These are phyloP conservation scores for Pichia gijzeniarum DNA, from an alignment of 805 yeast genomes.

Conservation along the genomic window DNA sequence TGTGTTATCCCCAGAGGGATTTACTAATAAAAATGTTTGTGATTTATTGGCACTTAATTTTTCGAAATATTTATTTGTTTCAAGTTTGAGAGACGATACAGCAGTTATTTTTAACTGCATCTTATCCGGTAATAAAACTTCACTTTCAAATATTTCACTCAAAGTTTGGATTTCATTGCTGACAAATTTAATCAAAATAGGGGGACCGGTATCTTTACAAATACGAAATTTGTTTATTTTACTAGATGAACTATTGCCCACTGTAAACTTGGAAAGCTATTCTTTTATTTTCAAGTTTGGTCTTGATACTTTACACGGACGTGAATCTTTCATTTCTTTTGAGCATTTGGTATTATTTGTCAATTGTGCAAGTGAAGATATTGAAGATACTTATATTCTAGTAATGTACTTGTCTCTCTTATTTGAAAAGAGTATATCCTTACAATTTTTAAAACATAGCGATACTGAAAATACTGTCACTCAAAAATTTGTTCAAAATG, in stretches of 20 bases:
- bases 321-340: background rate
- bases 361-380: background rate
- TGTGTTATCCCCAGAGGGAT: conserved; percentile 20
- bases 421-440: background rate
- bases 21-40: conserved; percentile 17
- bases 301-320: background rate
- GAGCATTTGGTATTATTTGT: background rate
- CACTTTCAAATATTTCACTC: background rate
- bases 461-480: background rate
- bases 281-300: background rate
- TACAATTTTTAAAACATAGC: background rate
- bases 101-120: conserved; percentile 21
- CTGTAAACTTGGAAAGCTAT: background rate
- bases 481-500: conserved; percentile 12
- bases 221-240: background rate
- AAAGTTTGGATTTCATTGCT: background rate
- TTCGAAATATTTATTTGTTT: conserved; percentile 16
- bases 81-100: conserved; percentile 23
- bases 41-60: conserved; percentile 7
- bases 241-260: background rate
- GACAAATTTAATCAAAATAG: background rate
- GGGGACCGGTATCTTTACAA: background rate
- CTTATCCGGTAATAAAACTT: conserved; percentile 4
- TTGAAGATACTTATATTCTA: background rate
- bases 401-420: conserved; percentile 2